phyloP scores from a whole-genome alignment of 164 flowering plant species.

The Malania oleifera region DNA sequence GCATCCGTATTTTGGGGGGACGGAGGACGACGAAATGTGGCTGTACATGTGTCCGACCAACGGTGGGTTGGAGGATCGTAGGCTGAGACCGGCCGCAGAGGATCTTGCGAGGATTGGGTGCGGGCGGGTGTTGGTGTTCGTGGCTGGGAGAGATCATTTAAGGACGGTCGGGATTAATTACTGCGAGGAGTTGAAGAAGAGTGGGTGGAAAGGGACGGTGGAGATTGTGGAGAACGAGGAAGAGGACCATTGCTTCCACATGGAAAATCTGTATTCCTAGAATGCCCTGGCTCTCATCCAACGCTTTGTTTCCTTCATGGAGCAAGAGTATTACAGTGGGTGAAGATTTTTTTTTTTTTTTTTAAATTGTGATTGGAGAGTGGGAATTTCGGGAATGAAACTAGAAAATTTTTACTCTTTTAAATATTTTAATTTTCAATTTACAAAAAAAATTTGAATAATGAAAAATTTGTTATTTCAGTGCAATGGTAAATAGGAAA shows the following conservation, averaged over 20 bases:
- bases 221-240: constrained; percentile 27
- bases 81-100: constrained; percentile 13
- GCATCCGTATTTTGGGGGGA: constrained; percentile 24
- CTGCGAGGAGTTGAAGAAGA: constrained; percentile 21
- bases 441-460: no score
- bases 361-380: no score
- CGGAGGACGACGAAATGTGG: constrained; percentile 7
- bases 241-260: constrained; percentile 27
- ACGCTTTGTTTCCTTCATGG: constrained; percentile 20
- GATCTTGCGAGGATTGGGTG: constrained; percentile 21
- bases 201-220: constrained; percentile 31
- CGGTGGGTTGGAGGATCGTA: constrained; percentile 2
- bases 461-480: no score
- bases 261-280: constrained; percentile 14
- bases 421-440: no score
- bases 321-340: background rate
- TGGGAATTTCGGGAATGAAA: background rate
- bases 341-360: constrained; percentile 5
- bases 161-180: constrained; percentile 23
- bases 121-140: constrained; percentile 25
- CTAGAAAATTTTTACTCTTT: no score
- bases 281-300: constrained; percentile 22
- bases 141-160: constrained; percentile 28
- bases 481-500: no score
- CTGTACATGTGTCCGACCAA: constrained; percentile 5